Evolutionary conservation across 257 asterid genomes (phyloP).

Genomic region (Nicotiana tomentosiformis): DNA sequence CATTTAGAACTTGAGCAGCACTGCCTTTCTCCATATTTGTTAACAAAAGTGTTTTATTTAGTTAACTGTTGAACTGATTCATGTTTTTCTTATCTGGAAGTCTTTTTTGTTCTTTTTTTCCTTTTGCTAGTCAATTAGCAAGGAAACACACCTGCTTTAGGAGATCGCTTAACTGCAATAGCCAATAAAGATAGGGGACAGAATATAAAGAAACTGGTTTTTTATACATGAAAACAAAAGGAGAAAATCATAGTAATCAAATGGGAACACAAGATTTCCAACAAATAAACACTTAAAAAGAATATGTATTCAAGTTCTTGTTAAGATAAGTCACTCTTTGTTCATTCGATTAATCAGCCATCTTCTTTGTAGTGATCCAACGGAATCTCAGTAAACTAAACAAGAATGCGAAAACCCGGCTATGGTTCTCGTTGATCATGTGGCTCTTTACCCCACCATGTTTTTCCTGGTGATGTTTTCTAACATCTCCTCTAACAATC

Average conservation of each 20-base stretch:
- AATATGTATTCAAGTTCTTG: neutral
- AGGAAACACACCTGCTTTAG: neutral
- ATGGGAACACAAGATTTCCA: neutral
- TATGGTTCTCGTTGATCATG: neutral
- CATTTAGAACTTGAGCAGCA: too few species aligned
- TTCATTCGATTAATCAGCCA: neutral
- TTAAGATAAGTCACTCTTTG: neutral
- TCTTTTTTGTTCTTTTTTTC: too few species aligned
- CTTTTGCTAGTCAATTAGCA: neutral
- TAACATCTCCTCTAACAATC: conserved; percentile 15
- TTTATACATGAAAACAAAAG: neutral
- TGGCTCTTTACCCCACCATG: neutral
- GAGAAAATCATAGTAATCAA: neutral
- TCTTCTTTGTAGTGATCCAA: neutral
- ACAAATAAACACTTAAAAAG: neutral
- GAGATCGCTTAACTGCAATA: neutral
- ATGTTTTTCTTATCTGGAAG: neutral
- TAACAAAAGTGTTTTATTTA: neutral
- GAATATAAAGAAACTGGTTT: neutral
- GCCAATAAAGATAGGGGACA: neutral
- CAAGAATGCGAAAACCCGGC: neutral
- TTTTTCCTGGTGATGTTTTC: neutral
- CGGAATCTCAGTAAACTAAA: neutral
- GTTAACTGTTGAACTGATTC: neutral
- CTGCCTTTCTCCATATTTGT: too few species aligned